Evolutionary conservation across 371 early-diverging fungal species (phyloP).

Genomic region (Conidiobolus incongruus): DNA sequence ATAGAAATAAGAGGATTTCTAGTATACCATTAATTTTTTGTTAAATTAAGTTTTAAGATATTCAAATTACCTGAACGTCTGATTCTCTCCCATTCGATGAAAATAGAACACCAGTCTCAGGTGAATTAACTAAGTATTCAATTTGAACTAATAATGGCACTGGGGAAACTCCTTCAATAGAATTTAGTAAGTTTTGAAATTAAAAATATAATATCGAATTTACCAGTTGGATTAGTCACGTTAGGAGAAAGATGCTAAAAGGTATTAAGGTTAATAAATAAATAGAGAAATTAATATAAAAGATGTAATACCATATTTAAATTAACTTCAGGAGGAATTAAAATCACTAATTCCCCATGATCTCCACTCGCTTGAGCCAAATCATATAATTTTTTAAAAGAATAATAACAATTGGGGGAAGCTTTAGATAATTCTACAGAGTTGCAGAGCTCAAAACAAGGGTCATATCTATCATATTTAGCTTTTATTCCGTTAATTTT

Average conservation of each 20-base stretch:
- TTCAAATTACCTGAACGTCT: slow-evolving; percentile 6
- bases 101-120: slow-evolving; percentile 24
- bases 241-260: slow-evolving; percentile 1
- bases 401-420: too few relatives aligned
- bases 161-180: background rate
- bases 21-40: too few relatives aligned
- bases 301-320: background rate
- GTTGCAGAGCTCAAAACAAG: background rate
- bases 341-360: background rate
- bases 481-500: background rate
- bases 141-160: slow-evolving; percentile 20
- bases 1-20: slow-evolving; percentile 44
- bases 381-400: slow-evolving; percentile 1
- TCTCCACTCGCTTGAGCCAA: background rate
- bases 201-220: background rate
- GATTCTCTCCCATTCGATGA: slow-evolving; percentile 29
- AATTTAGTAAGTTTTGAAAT: too few relatives aligned
- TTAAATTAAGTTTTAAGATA: background rate
- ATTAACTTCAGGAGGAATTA: background rate
- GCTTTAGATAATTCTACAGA: background rate
- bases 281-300: background rate
- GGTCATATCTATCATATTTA: background rate
- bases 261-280: background rate
- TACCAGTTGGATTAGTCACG: background rate
- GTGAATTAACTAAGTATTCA: slow-evolving; percentile 22